Conservation (phyloP, 768 basidiomycete species). For the Thelephora ganbajun region DNA sequence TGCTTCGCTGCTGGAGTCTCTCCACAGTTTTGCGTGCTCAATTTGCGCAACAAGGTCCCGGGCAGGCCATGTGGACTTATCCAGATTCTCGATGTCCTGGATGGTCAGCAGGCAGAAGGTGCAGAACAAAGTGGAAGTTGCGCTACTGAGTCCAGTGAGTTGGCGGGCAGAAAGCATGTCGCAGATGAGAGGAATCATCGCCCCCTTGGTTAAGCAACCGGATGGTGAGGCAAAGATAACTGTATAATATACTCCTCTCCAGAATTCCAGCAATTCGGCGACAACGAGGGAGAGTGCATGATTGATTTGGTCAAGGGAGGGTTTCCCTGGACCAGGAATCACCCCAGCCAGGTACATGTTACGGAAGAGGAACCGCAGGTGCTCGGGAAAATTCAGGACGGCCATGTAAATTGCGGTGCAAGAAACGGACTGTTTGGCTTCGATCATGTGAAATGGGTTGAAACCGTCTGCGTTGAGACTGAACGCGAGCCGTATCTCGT, state of each 20-base stretch:
- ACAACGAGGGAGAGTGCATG: slow-evolving; percentile 7
- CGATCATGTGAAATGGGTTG: slow-evolving; percentile 6
- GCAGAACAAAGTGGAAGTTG: slow-evolving; percentile 15
- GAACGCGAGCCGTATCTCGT: slow-evolving; percentile 4
- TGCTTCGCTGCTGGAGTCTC: slow-evolving; percentile 1
- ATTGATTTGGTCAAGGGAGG: slow-evolving; percentile 5
- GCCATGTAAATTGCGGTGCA: slow-evolving; percentile 12
- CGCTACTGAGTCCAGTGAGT: slow-evolving; percentile 12
- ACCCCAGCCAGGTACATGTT: no score
- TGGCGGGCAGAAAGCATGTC: slow-evolving; percentile 16
- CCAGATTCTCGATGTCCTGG: slow-evolving; percentile 19
- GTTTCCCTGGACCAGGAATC: no score
- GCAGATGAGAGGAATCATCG: slow-evolving; percentile 7
- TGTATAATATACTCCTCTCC: background rate
- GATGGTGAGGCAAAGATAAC: background rate
- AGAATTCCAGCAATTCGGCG: slow-evolving; percentile 6
- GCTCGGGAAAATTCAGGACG: slow-evolving; percentile 14
- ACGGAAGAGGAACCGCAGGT: slow-evolving; percentile 9
- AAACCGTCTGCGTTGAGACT: slow-evolving; percentile 8
- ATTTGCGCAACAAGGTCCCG: slow-evolving; percentile 1
- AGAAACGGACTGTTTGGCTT: slow-evolving; percentile 3
- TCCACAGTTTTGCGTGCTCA: slow-evolving; percentile 4
- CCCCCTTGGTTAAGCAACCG: slow-evolving; percentile 1
- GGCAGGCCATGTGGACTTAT: slow-evolving; percentile 13
- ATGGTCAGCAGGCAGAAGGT: no score